These are phyloP conservation scores for Apiotrichum brassicae DNA, from an alignment of 1,284 basidiomycete genomes.

Conservation along the genomic window DNA sequence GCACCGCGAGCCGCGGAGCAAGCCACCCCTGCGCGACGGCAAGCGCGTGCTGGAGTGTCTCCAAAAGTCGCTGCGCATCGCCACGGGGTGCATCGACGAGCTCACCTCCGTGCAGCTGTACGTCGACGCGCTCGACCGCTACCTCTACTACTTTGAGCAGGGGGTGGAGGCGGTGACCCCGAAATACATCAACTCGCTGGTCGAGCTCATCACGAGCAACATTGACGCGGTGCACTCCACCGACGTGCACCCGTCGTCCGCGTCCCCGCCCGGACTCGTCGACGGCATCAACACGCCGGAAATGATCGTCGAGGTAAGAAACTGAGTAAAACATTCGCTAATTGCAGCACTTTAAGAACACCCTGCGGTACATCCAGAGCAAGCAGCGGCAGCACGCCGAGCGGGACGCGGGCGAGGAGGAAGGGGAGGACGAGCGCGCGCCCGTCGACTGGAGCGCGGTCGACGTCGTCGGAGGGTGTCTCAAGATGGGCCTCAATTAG, in stretches of 20 bases:
- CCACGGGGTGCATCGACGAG: constrained; percentile 87
- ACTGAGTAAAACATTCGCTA: background rate
- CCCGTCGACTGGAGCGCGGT: constrained; percentile 67
- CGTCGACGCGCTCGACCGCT: constrained; percentile 84
- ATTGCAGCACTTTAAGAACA: constrained; percentile 80
- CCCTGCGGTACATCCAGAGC: constrained; percentile 66
- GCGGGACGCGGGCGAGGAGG: constrained; percentile 4
- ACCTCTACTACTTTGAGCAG: constrained; percentile 88
- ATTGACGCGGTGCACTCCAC: constrained; percentile 78
- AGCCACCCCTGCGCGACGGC: constrained; percentile 75
- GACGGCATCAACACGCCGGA: constrained; percentile 87
- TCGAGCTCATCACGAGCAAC: constrained; percentile 83
- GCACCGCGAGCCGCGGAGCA: constrained; percentile 29
- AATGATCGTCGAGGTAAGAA: constrained; percentile 58
- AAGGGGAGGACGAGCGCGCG: constrained; percentile 40
- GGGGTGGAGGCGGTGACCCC: constrained; percentile 83
- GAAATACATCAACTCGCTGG: constrained; percentile 88
- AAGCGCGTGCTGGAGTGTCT: constrained; percentile 91
- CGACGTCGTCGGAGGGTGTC: constrained; percentile 70
- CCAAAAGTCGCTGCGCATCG: constrained; percentile 87
- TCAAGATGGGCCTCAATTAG: constrained; percentile 66
- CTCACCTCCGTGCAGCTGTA: constrained; percentile 90
- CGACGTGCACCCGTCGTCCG: constrained; percentile 76
- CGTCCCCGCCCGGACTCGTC: constrained; percentile 70
- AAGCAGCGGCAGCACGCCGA: constrained; percentile 33